Percentiles rank a stretch among this genome's conserved stretches.
Evolutionary conservation across 169 alveolate genomes (phyloP).

Genomic region (Hepatocystis sp.): DNA sequence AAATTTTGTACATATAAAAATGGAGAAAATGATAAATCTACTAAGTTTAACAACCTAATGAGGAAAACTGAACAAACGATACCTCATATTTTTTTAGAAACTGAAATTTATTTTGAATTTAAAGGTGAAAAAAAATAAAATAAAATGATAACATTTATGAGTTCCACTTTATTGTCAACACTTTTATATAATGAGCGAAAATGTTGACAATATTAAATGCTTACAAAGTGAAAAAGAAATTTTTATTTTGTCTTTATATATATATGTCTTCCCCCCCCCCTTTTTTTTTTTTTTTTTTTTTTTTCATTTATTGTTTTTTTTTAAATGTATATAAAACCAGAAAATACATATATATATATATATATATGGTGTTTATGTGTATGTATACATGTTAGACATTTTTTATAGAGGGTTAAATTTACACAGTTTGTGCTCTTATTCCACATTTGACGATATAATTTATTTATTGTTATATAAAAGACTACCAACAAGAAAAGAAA

Average conservation of each 20-base stretch:
- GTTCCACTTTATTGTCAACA: no score
- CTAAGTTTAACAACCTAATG: no score
- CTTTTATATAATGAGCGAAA: no score
- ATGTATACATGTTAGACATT: neutral
- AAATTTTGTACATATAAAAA: neutral
- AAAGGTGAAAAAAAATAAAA: conserved; percentile 15
- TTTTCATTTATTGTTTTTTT: no score
- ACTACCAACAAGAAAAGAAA: conserved; percentile 18
- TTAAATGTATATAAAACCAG: no score
- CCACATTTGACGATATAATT: conserved; percentile 30
- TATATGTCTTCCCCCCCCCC: no score
- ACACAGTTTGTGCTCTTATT: conserved; percentile 3
- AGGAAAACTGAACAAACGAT: neutral
- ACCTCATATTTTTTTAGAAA: conserved; percentile 28
- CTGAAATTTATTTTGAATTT: conserved; percentile 46
- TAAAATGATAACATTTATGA: neutral
- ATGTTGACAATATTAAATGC: no score
- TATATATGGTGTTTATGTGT: neutral
- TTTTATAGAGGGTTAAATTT: conserved; percentile 41
- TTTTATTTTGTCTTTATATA: no score
- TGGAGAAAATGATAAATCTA: neutral
- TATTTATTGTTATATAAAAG: conserved; percentile 14
- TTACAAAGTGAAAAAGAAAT: no score
- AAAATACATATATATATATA: neutral
- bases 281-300: no score